Conservation (phyloP, 2,329 filamentous ascomycete species). For the Ceratocystis colombiana region DNA sequence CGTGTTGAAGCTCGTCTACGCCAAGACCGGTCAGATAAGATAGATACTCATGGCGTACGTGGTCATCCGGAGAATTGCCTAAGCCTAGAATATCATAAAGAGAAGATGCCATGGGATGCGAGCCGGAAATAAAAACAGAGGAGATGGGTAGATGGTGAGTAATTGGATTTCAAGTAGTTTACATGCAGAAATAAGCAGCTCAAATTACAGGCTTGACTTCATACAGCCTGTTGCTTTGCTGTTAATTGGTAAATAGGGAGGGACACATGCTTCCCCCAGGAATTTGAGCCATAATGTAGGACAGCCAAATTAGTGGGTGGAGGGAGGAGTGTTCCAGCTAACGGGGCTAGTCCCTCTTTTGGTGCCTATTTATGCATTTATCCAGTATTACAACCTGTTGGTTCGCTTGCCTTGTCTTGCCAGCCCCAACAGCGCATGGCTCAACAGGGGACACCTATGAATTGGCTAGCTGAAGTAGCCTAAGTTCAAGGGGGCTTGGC, state of each 20-base stretch:
- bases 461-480: neutral
- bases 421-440: conserved; percentile 3
- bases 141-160: neutral
- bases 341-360: neutral
- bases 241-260: too few relatives aligned
- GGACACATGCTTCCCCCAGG: neutral
- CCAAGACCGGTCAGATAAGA: conserved; percentile 66
- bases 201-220: too few relatives aligned
- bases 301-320: neutral
- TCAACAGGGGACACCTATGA: conserved; percentile 3
- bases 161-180: neutral
- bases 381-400: neutral
- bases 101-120: conserved; percentile 33
- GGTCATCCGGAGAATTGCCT: conserved; percentile 35
- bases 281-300: neutral
- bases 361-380: neutral
- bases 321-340: neutral
- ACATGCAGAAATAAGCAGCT: neutral
- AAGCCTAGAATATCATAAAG: conserved; percentile 33
- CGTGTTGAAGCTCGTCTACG: conserved; percentile 58
- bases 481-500: neutral
- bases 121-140: neutral
- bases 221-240: too few relatives aligned
- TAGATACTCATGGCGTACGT: conserved; percentile 59
- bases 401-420: too few relatives aligned